A percentile compares a stretch with the other conserved stretches of the same genome.
phyloP scores from a whole-genome alignment of 2,329 filamentous ascomycete genomes.

The Monosporascus cannonballus region DNA sequence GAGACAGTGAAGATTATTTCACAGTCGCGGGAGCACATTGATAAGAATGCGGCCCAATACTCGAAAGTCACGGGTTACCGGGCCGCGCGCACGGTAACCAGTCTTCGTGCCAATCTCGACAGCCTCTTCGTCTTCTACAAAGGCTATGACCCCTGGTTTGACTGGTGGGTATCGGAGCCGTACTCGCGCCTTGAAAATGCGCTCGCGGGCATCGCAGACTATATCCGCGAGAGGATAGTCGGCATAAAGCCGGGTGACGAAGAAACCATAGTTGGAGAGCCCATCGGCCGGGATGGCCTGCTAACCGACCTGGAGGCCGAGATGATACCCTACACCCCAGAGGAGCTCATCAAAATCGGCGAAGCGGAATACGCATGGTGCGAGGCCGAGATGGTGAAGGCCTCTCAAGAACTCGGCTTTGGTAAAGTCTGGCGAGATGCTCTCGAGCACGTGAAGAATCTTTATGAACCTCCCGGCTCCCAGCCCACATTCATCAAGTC shows the following conservation, averaged over 20 bases:
- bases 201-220: slow-evolving; percentile 30
- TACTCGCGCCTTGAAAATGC: slow-evolving; percentile 33
- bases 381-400: slow-evolving; percentile 46
- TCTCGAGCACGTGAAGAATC: slow-evolving; percentile 49
- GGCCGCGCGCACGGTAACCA: slow-evolving; percentile 35
- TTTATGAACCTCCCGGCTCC: slow-evolving; percentile 46
- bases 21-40: slow-evolving; percentile 28
- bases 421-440: slow-evolving; percentile 44
- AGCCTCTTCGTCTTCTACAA: slow-evolving; percentile 47
- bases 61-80: slow-evolving; percentile 39
- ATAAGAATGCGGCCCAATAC: slow-evolving; percentile 24
- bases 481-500: slow-evolving; percentile 46
- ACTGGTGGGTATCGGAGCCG: slow-evolving; percentile 48
- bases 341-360: slow-evolving; percentile 47
- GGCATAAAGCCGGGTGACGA: slow-evolving; percentile 36
- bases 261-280: slow-evolving; percentile 50
- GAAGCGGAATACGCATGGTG: slow-evolving; percentile 50
- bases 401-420: slow-evolving; percentile 42
- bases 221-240: slow-evolving; percentile 33
- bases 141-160: slow-evolving; percentile 49
- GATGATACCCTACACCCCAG: slow-evolving; percentile 52
- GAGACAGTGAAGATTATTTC: slow-evolving; percentile 26
- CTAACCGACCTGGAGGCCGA: slow-evolving; percentile 47
- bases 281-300: slow-evolving; percentile 46
- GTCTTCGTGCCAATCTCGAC: slow-evolving; percentile 34